These are phyloP conservation scores for Paraconiothyrium sp. DNA, from an alignment of 2,329 filamentous ascomycete species.

Conservation along the genomic window DNA sequence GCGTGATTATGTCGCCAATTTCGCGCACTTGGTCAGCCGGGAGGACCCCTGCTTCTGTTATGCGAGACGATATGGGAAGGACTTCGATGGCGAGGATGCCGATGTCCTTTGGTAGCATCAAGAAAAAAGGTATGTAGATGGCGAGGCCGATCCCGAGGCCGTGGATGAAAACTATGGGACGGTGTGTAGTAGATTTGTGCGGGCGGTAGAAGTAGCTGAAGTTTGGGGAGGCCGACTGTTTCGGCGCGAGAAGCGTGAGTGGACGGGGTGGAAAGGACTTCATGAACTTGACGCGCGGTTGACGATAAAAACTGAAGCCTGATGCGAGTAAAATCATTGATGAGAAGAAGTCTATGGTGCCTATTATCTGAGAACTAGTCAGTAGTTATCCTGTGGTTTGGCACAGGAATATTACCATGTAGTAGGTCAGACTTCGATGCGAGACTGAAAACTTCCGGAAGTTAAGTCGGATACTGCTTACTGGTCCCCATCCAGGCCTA, in stretches of 20 bases:
- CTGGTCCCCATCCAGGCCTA: slow-evolving; percentile 62
- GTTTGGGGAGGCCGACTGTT: slow-evolving; percentile 57
- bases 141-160: slow-evolving; percentile 73
- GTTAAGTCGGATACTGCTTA: slow-evolving; percentile 66
- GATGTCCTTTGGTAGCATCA: slow-evolving; percentile 58
- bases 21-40: slow-evolving; percentile 63
- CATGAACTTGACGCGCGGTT: slow-evolving; percentile 51
- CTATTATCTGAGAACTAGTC: slow-evolving; percentile 37
- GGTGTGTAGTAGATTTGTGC: slow-evolving; percentile 63
- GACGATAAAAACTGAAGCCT: slow-evolving; percentile 63
- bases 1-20: slow-evolving; percentile 62
- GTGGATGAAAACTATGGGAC: slow-evolving; percentile 72
- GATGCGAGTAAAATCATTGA: slow-evolving; percentile 52
- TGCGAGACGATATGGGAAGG: slow-evolving; percentile 67
- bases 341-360: slow-evolving; percentile 58
- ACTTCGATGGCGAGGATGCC: slow-evolving; percentile 72
- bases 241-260: slow-evolving; percentile 56
- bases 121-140: slow-evolving; percentile 66
- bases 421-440: slow-evolving; percentile 69
- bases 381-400: neutral
- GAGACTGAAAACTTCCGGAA: slow-evolving; percentile 66
- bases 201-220: slow-evolving; percentile 64
- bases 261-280: slow-evolving; percentile 66
- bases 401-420: slow-evolving; percentile 55
- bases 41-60: slow-evolving; percentile 62